Base-by-base conservation (phyloP, 441 rosid species). In the Gossypium laxum region DNA sequence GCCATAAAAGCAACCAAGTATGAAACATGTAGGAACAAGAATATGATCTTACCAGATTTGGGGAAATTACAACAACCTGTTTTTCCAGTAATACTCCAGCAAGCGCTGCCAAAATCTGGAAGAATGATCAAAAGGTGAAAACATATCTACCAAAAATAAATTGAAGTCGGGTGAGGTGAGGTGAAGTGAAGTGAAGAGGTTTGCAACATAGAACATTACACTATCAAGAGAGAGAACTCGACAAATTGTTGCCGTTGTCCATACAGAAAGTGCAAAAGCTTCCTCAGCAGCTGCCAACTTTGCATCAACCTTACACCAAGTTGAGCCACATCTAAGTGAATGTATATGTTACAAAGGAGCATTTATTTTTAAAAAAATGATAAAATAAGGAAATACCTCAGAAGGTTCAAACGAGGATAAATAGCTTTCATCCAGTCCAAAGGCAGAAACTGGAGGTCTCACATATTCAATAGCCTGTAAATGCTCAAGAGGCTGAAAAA, bases 161-260 rank as follows among this genome's bases (percentile, higher is more conserved):
- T 75, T 55, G 71, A 59, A 3, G 47, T 51, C 45, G 52, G 41
- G 10, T 32, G 10, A 32, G 8, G 8, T 32, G 7, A 30, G 8
- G 8, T 32, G 38, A 32, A 1, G 47, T 56, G 34, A 61, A 65
- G 62, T 68, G 70, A 43, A 38, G 3, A 50, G 74, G 15, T 72
- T 41, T 45, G 54, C 75, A 54, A 51, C 41, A 67, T 77, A 75
- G 82, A 76, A 45, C 56, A 66, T 75, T 93, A 91, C 98, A 83
- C 89, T 88, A 82, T 92, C 97, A 67, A 94, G 93, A 57, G 98
- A 89, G 73, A 94, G 88, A 76, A 88, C 87, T 67, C 97, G 91
- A 57, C 99, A 94, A 76, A 90, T 75, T n/a, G 99, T 89, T 78
- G 97, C 96, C 11, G 91, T 89, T 71, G 98, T 90, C 97, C 97